Evolutionary conservation across 1,139 yeast genomes (phyloP).

Genomic region (Saccharomyces pastorianus): DNA sequence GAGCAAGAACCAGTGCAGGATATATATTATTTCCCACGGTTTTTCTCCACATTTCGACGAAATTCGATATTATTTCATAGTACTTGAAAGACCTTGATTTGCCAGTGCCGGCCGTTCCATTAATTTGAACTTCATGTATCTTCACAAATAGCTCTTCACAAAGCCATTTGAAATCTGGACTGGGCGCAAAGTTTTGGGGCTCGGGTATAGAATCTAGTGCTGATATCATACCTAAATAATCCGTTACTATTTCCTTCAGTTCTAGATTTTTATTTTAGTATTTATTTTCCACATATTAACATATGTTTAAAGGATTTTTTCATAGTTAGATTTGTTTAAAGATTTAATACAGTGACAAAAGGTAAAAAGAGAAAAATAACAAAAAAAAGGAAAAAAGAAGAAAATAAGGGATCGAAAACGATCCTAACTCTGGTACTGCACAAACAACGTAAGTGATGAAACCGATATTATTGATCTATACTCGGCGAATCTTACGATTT

Average conservation of each 20-base stretch:
- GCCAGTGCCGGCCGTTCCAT: slow-evolving; percentile 5
- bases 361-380: no score
- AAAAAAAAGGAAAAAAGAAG: no score
- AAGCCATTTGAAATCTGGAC: slow-evolving; percentile 34
- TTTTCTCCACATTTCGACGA: slow-evolving; percentile 52
- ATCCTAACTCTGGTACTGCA: no score
- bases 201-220: background rate
- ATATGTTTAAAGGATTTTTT: no score
- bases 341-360: no score
- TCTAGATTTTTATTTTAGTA: background rate
- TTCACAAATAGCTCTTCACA: slow-evolving; percentile 30
- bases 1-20: slow-evolving; percentile 55
- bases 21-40: slow-evolving; percentile 64
- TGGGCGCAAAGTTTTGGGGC: slow-evolving; percentile 28
- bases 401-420: no score
- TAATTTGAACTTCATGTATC: slow-evolving; percentile 18
- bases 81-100: slow-evolving; percentile 18
- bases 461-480: background rate
- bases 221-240: background rate
- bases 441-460: background rate
- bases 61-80: slow-evolving; percentile 30
- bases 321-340: no score
- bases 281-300: no score
- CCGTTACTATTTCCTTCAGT: background rate
- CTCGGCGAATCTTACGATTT: background rate